Evolutionary conservation across 2,329 filamentous ascomycete genomes (phyloP), one percentile per base, ranked within the genome.

Genomic region (Diaporthe helianthi): DNA sequence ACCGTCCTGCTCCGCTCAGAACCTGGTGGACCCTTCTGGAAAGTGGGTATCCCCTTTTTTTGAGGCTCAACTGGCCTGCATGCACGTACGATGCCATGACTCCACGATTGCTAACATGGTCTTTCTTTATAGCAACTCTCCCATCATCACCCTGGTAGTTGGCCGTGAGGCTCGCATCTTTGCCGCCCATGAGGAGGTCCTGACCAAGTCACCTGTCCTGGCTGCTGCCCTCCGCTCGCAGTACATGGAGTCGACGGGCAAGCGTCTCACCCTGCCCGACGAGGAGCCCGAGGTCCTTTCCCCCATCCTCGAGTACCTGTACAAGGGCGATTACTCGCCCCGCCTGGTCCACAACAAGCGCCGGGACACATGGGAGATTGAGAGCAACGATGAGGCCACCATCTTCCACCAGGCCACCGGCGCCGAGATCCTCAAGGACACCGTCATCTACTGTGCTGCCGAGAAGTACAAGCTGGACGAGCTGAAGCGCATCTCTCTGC

Each of bases 261-360:
- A 93, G 81, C 89, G 91, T 67, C 90, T 97, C 78, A 87, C 91
- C 65, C 87, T 97, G 2, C 91, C 93, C 1, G 89, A 95, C 70
- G 94, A 97, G 80, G 91, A 95, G 75, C 93, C 94, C 24, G 93
- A 97, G 78, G 91, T 97, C 75, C 94, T 98, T 79, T 97, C 93
- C 7, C 94, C 92, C 10, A 86, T 98, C 19, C 89, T 98, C 69
- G 94, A 98, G 78, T 97, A 92, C 75, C 89, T 98, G 68, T 97
- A 97, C 86, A 97, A 97, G 82, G 94, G 94, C 73, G 94, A 97
- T 80, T 97, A 97, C 82, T 94, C 91, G 74, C 94, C 94, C 4
- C 90, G 91, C 19, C 85, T 97, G 31, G 81, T 93, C 67, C 93
- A 93, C 81, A 93, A 96, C 82, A 93, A 94, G 83, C 90, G 90